Evolutionary conservation across 2,329 filamentous ascomycete genomes (phyloP).

Genomic region (Diplodia seriata): DNA sequence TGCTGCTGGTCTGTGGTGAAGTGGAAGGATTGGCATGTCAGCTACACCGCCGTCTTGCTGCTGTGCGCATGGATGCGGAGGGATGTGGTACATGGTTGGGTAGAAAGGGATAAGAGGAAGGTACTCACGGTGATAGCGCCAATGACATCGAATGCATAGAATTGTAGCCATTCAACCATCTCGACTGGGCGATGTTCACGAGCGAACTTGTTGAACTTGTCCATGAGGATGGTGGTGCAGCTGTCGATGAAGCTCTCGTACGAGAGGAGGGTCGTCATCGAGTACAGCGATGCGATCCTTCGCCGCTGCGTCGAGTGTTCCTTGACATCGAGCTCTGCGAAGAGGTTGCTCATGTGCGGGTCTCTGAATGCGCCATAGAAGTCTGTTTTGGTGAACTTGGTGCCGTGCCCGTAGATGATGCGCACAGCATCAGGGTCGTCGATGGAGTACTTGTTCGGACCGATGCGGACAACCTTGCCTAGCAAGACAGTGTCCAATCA

Average conservation of each 20-base stretch:
- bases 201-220: constrained; percentile 37
- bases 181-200: constrained; percentile 36
- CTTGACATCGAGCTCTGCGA: constrained; percentile 10
- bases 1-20: constrained; percentile 43
- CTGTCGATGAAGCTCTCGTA: constrained; percentile 39
- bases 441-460: constrained; percentile 43
- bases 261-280: constrained; percentile 51
- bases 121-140: constrained; percentile 39
- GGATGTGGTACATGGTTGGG: constrained; percentile 40
- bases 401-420: constrained; percentile 44
- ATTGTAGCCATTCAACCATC: constrained; percentile 42
- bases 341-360: not conserved
- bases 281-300: constrained; percentile 40
- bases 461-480: constrained; percentile 41
- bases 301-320: constrained; percentile 7
- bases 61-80: too few relatives aligned
- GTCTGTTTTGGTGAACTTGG: constrained; percentile 58
- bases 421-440: constrained; percentile 43
- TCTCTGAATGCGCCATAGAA: constrained; percentile 48
- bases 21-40: constrained; percentile 35
- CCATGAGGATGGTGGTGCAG: constrained; percentile 38
- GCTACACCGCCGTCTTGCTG: not conserved
- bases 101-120: not conserved
- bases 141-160: constrained; percentile 52
- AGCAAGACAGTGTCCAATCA: not conserved